These are phyloP conservation scores for Teunomyces kruisii DNA, from an alignment of 805 yeast species.

Conservation along the genomic window DNA sequence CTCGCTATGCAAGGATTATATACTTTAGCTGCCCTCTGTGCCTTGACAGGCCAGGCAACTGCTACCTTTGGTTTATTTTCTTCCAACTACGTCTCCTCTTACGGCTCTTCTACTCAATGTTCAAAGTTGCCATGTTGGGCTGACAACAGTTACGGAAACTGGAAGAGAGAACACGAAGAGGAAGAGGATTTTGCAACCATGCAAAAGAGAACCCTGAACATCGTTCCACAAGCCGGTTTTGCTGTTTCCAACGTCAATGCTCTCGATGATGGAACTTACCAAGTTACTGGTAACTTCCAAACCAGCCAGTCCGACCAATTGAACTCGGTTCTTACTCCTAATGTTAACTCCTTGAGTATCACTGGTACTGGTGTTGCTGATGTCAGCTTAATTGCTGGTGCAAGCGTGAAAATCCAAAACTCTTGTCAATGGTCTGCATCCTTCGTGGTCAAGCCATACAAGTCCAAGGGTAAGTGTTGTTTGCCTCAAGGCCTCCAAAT, in stretches of 20 bases:
- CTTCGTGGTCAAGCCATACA: conserved; percentile 19
- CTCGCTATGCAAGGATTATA: background rate
- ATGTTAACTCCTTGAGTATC: conserved; percentile 16
- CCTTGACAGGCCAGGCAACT: background rate
- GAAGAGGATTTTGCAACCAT: conserved; percentile 8
- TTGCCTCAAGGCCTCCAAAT: conserved; percentile 23
- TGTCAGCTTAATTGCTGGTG: conserved; percentile 12
- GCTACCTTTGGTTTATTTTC: conserved; percentile 3
- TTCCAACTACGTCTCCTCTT: background rate
- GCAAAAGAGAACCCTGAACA: conserved; percentile 8
- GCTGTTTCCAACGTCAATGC: conserved; percentile 22
- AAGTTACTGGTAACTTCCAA: conserved; percentile 23
- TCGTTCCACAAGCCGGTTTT: conserved; percentile 24
- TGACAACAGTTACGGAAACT: background rate
- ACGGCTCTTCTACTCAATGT: conserved; percentile 2
- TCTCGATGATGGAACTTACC: conserved; percentile 18
- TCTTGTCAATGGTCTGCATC: conserved; percentile 22
- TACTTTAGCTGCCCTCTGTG: background rate
- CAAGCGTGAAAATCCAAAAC: conserved; percentile 12
- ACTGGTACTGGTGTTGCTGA: conserved; percentile 22
- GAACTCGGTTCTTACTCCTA: conserved; percentile 12
- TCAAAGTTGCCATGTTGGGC: conserved; percentile 1
- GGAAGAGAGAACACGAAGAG: conserved; percentile 8
- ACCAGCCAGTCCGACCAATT: conserved; percentile 20
- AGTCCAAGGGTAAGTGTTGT: conserved; percentile 19